These are phyloP conservation scores for Millerago galiae DNA, from an alignment of 805 yeast genomes.

Conservation along the genomic window DNA sequence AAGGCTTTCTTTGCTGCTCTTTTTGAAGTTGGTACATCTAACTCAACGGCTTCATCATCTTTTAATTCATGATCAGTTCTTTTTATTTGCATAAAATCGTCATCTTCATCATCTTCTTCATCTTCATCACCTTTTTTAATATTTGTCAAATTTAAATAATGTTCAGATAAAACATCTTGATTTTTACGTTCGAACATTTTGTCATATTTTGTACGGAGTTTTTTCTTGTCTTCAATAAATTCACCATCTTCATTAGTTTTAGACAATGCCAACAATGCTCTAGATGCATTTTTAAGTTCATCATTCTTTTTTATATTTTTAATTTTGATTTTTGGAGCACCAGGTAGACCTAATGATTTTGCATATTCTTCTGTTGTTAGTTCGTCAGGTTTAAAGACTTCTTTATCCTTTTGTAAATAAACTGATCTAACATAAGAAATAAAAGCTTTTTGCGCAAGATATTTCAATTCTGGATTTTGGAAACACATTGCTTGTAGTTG, in stretches of 20 bases:
- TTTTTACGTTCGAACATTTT: constrained; percentile 93
- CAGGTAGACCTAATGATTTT: constrained; percentile 84
- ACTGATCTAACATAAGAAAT: constrained; percentile 85
- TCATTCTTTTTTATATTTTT: constrained; percentile 48
- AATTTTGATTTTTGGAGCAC: constrained; percentile 89
- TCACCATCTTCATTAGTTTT: constrained; percentile 64
- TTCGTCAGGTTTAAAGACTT: constrained; percentile 69
- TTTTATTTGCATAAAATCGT: constrained; percentile 76
- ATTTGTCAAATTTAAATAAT: constrained; percentile 69
- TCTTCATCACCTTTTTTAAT: constrained; percentile 22
- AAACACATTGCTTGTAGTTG: constrained; percentile 88
- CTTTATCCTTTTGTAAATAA: constrained; percentile 80
- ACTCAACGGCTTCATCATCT: constrained; percentile 59
- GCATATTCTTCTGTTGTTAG: constrained; percentile 83
- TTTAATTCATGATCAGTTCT: constrained; percentile 66
- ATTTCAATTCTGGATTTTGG: constrained; percentile 85
- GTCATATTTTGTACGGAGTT: constrained; percentile 82
- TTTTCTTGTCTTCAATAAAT: constrained; percentile 27
- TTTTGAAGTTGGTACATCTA: constrained; percentile 65
- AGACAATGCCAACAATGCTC: constrained; percentile 55
- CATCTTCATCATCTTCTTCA: constrained; percentile 38
- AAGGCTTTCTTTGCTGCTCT: constrained; percentile 81
- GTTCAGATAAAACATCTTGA: constrained; percentile 86
- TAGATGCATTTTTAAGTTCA: constrained; percentile 74
- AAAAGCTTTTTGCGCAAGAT: constrained; percentile 92